phyloP scores from a whole-genome alignment of 768 basidiomycete species.

The Leccinum arenicola region DNA sequence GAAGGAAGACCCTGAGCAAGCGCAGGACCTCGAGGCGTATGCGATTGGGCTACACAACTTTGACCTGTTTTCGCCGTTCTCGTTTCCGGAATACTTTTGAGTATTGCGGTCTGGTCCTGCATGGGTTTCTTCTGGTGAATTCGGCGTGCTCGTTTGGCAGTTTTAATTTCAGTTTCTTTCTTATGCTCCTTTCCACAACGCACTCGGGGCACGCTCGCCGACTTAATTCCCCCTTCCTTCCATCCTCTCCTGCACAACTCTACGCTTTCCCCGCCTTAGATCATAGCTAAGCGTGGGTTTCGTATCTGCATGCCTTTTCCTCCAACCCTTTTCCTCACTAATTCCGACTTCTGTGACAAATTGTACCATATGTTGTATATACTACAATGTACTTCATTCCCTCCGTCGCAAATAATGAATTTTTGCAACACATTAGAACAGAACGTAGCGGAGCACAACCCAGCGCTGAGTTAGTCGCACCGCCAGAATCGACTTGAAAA shows the following conservation, averaged over 20 bases:
- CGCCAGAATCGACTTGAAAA: not conserved
- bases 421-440: not conserved
- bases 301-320: not conserved
- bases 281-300: not conserved
- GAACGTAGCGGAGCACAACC: not conserved
- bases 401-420: not conserved
- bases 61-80: constrained; percentile 22
- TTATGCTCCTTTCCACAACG: not conserved
- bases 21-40: constrained; percentile 30
- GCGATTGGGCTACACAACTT: constrained; percentile 27
- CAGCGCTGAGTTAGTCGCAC: not conserved
- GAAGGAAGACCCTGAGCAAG: constrained; percentile 23
- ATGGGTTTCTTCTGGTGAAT: not conserved
- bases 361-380: constrained; percentile 2
- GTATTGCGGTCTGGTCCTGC: not conserved
- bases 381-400: constrained; percentile 1
- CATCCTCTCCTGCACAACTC: not conserved
- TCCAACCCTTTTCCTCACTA: not conserved
- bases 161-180: not conserved
- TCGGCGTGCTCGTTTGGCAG: not conserved
- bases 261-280: constrained; percentile 4
- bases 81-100: constrained; percentile 20
- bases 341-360: not conserved
- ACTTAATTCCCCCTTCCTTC: not conserved
- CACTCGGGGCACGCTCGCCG: not conserved